These are phyloP conservation scores for Saccharomyces hybrid DNA, from an alignment of 1,139 yeast species.

Conservation along the genomic window DNA sequence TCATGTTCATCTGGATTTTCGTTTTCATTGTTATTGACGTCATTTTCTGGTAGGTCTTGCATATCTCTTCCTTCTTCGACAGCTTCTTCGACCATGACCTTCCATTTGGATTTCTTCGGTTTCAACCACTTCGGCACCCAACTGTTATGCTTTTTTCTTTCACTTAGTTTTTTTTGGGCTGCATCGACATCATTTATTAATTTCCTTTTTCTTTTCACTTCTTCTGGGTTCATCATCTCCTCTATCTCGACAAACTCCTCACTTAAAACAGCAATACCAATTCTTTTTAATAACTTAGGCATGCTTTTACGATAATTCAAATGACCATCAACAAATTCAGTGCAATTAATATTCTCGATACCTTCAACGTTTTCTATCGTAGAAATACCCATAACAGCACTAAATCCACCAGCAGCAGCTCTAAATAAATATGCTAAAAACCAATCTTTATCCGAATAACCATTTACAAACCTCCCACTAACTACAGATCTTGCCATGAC, in stretches of 20 bases:
- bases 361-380: slow-evolving; percentile 58
- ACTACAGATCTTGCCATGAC: slow-evolving; percentile 79
- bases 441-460: slow-evolving; percentile 93
- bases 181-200: slow-evolving; percentile 78
- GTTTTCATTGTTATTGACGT: slow-evolving; percentile 9
- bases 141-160: slow-evolving; percentile 36
- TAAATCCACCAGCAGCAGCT: slow-evolving; percentile 92
- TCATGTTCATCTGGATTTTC: slow-evolving; percentile 10
- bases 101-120: slow-evolving; percentile 49
- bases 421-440: slow-evolving; percentile 88
- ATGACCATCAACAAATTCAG: slow-evolving; percentile 86
- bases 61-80: slow-evolving; percentile 19
- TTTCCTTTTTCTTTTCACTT: slow-evolving; percentile 70
- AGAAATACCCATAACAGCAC: slow-evolving; percentile 83
- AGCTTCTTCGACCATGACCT: slow-evolving; percentile 77
- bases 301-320: slow-evolving; percentile 93
- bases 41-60: not conserved
- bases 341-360: slow-evolving; percentile 79
- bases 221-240: slow-evolving; percentile 82
- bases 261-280: slow-evolving; percentile 76
- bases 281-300: slow-evolving; percentile 61
- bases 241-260: slow-evolving; percentile 95
- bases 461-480: slow-evolving; percentile 84
- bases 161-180: slow-evolving; percentile 56
- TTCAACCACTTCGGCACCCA: slow-evolving; percentile 62